These are phyloP conservation scores for Cyclanthera cordifolia DNA, from an alignment of 306 rosid species.

Conservation along the genomic window DNA sequence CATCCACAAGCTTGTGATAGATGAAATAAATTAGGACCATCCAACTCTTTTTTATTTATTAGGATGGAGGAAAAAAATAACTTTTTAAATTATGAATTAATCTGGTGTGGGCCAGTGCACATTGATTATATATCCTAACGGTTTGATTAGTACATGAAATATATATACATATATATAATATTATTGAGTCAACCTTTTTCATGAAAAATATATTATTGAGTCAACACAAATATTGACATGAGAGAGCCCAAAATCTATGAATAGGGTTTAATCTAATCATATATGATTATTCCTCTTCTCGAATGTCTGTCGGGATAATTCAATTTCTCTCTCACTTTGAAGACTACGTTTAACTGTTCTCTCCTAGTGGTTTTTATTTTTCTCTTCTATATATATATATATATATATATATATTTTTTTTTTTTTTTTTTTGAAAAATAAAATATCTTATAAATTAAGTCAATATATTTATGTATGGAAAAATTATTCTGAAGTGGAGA, in stretches of 20 bases:
- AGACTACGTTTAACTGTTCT: conserved; percentile 3
- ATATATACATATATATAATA: background rate
- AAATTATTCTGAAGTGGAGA: too few relatives aligned
- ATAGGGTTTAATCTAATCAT: conserved; percentile 12
- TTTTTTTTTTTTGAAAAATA: background rate
- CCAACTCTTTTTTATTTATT: background rate
- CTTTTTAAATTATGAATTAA: background rate
- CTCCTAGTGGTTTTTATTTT: background rate
- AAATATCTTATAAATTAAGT: background rate
- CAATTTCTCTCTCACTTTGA: background rate
- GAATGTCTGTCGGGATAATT: conserved; percentile 9
- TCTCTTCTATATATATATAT: too few relatives aligned
- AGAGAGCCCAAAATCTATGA: conserved; percentile 7
- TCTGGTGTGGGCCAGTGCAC: background rate
- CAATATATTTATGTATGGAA: too few relatives aligned
- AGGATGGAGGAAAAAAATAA: background rate
- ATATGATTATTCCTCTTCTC: background rate
- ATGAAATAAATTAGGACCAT: conserved; percentile 4
- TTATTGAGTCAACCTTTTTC: conserved; percentile 6
- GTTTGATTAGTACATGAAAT: background rate
- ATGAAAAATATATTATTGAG: too few relatives aligned
- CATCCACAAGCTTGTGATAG: background rate
- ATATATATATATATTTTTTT: too few relatives aligned
- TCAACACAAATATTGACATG: conserved; percentile 1
- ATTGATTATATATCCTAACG: background rate